Base-by-base conservation (phyloP, 768 basidiomycete species). In the Collybia sordida region DNA sequence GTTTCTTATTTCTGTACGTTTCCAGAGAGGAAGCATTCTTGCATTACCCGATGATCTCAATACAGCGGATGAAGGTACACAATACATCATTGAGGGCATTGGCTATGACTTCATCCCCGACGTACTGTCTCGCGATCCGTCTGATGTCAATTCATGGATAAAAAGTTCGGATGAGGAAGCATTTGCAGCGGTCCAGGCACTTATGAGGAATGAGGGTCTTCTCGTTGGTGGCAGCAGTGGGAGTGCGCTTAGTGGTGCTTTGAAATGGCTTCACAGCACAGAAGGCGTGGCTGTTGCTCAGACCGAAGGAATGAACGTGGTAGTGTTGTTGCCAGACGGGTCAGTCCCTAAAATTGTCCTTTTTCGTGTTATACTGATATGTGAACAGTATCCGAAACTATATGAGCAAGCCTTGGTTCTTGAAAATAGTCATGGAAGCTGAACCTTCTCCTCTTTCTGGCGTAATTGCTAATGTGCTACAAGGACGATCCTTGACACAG, bases 151-250 rank as follows among this genome's bases (percentile, higher is more conserved):
- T 60, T 51, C 63, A n/a, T 93, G 91, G 97, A 66, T 93, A 53
- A 98, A 98, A 78, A 86, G 87, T 0, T 73, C 70, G 1, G 97
- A 98, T 58, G 75, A 85, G 2, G 88, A 90, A 38, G 78, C 93
- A 0, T 97, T 94, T 59, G 75, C 74, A 7, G 84, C 85, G 14
- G 88, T 92, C 6, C 77, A 86, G 51, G 66, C 74, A 27, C 64
- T 97, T 21, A 97, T 97, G 81, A 79, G 84, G 45, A 77, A 72
- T 25, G 96, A 98, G 69, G 95, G 90, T 1, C 77, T 98, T 7
- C 77, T 99, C 2, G 88, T 97, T 3, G 97, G 97, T 6, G 97
- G 97, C 2, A 95, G 91, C 62, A 90, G 88, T 56, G 97, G 97
- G 0, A 92, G 90, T 63, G 84, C 88, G 0, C 71, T 98, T 34